Evolutionary conservation across 495 filamentous ascomycete genomes (phyloP), one percentile per base, ranked within the genome.

Genomic region (Pyronema domesticum): DNA sequence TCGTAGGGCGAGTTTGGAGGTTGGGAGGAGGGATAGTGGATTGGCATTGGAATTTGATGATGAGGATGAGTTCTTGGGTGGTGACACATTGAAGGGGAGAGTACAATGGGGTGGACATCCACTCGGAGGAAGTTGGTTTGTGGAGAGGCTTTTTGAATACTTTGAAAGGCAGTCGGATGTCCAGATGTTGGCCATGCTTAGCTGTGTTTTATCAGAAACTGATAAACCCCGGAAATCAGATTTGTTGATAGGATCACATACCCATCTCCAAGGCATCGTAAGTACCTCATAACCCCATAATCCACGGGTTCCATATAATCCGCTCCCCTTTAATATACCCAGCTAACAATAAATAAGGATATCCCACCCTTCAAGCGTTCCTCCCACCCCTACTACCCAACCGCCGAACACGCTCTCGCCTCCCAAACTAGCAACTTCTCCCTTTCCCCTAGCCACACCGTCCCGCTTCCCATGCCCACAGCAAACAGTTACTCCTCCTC

Each of bases 121-220:
- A 0, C 72, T 95, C 15, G 87, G 81, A 11, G 70, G 75, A n/a
- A 72, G 73, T 39, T 82, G 80, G 72, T 72, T 95, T 36, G 81
- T 95, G 40, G 67, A 71, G 18, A 71, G 77, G 47, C 69, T 78
- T 14, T 87, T 94, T 60, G 74, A 77, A 11, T 76, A 94, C 65
- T 95, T 84, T 57, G 86, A 94, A 64, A 74, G 71, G 37, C 71
- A 80, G 33, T 86, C 80, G 1, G 87, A 95, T 64, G 70, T 89
- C 3, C 89, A 95, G 66, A 95, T 94, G 89, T 72, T 95, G 14
- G 89, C 87, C 36, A 94, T 95, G 89, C 75, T 95, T 10, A 82
- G 88, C 1, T 94, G 88, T 64, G 80, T 94, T 44, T 81, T 95
- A 53, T 79, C 79, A 48, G 85, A 93, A 55, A 66, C 66, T 8